These are phyloP conservation scores for Citrus mangshanensis DNA, from an alignment of 345 rosid genomes.

Conservation along the genomic window DNA sequence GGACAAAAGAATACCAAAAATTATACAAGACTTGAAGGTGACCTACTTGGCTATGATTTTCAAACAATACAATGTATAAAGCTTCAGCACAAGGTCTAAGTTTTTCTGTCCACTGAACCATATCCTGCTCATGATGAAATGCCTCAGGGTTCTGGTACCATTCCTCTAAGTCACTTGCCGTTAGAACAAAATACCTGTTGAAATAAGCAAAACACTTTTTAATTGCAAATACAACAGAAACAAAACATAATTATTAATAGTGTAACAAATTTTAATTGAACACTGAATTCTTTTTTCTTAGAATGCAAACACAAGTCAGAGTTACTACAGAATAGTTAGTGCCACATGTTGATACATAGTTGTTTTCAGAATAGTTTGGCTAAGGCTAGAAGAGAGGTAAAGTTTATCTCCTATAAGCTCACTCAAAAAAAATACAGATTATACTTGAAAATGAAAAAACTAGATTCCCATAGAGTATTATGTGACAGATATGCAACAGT, in stretches of 20 bases:
- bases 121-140: conserved; percentile 98
- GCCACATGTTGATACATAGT: background rate
- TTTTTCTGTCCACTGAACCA: conserved; percentile 98
- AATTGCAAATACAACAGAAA: conserved; percentile 1
- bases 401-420: background rate
- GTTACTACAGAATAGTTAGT: background rate
- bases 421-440: background rate
- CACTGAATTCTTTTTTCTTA: background rate
- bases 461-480: background rate
- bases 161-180: conserved; percentile 81
- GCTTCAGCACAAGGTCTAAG: conserved; percentile 98
- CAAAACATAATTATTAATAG: background rate
- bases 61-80: conserved; percentile 92
- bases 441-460: background rate
- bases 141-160: conserved; percentile 93
- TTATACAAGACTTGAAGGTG: conserved; percentile 18
- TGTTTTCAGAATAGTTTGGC: background rate
- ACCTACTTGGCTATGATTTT: conserved; percentile 93
- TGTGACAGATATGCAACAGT: no score
- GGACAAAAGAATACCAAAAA: conserved; percentile 9
- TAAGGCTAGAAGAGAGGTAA: background rate
- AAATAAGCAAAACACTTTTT: conserved; percentile 22
- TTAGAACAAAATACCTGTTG: conserved; percentile 91
- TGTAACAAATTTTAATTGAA: background rate
- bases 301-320: background rate